Evolutionary conservation across 352 stramenopile species (phyloP).

Genomic region (Phytophthora megakarya): DNA sequence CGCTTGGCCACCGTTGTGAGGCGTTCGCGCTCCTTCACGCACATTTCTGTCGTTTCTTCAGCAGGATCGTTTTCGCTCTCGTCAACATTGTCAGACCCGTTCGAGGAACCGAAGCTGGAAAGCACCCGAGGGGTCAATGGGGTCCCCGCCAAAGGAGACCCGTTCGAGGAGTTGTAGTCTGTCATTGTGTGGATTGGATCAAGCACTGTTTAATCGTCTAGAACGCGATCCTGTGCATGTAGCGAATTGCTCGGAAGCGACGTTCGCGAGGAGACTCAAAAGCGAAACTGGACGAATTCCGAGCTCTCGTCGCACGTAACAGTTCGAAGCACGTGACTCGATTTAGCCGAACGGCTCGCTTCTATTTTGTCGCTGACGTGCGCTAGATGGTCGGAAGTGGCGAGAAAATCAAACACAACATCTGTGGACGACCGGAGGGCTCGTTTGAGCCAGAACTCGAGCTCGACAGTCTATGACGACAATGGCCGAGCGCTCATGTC

Average conservation of each 20-base stretch:
- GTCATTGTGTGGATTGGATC: slow-evolving; percentile 29
- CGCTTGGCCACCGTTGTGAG: slow-evolving; percentile 75
- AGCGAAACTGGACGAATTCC: slow-evolving; percentile 34
- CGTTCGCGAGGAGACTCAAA: slow-evolving; percentile 20
- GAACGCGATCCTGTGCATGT: slow-evolving; percentile 9
- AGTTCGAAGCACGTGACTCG: slow-evolving; percentile 20
- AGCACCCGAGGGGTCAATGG: slow-evolving; percentile 28
- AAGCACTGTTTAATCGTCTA: slow-evolving; percentile 10
- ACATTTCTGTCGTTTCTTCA: slow-evolving; percentile 34
- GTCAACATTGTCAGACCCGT: slow-evolving; percentile 27
- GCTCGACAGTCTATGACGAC: slow-evolving; percentile 38
- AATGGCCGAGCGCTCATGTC: slow-evolving; percentile 9
- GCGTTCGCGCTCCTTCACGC: slow-evolving; percentile 64
- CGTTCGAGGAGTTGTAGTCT: slow-evolving; percentile 23
- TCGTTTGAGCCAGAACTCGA: neutral
- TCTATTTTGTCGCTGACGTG: slow-evolving; percentile 44
- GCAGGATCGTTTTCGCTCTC: slow-evolving; percentile 18
- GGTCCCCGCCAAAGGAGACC: slow-evolving; percentile 17
- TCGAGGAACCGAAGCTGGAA: slow-evolving; percentile 24
- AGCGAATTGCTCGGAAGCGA: slow-evolving; percentile 1
- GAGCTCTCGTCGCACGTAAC: slow-evolving; percentile 33
- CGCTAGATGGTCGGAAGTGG: neutral
- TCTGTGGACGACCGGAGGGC: neutral
- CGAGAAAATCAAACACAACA: neutral
- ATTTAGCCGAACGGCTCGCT: slow-evolving; percentile 36